Base-by-base conservation (phyloP, 306 rosid species). In the Sesbania bispinosa region DNA sequence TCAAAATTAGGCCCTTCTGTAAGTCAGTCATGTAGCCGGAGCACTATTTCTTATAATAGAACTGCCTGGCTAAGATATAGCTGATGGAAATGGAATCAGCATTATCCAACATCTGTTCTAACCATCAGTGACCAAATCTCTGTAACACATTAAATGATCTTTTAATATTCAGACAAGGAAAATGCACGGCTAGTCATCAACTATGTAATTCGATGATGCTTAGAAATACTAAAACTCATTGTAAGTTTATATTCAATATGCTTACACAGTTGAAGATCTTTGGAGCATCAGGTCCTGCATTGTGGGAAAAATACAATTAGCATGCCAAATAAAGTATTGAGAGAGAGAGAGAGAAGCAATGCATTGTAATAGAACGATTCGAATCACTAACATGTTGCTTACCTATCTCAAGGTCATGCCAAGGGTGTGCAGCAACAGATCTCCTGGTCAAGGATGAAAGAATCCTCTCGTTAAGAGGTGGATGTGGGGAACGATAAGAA, bases 331-430 rank as follows among this genome's bases (percentile, higher is more conserved):
- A 39, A 41, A 69, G 20, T 2, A 45, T 9, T 0, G 3, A 8
- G 2, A 19, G 59, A 43, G 15, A 46, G 8, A 47, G 23, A 55
- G 27, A 13, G 21, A 10, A 63, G 7, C 27, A 47, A 5, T 16
- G 48, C 46, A 11, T 47, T 4, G 21, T 33, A 35, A 66, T 51
- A n/a, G n/a, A n/a, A n/a, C 14, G 4, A 23, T 24, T 24, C 21
- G 48, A 35, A 36, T 6, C 62, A 26, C 27, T 45, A 5, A 69
- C 15, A 54, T 35, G 10, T 35, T 8, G 54, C 69, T 69, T 81
- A 88, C 98, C 98, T 27, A 94, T 94, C 89, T 94, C 98, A 59
- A 94, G 97, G 88, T 94, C 98, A 77, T 94, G 98, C 98, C 98
- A 94, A 10, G 98, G 98, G 79, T 94, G 98, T 10, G 98, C 98